Base-by-base conservation (phyloP, 768 basidiomycete genomes). In the Collybia sordida region DNA sequence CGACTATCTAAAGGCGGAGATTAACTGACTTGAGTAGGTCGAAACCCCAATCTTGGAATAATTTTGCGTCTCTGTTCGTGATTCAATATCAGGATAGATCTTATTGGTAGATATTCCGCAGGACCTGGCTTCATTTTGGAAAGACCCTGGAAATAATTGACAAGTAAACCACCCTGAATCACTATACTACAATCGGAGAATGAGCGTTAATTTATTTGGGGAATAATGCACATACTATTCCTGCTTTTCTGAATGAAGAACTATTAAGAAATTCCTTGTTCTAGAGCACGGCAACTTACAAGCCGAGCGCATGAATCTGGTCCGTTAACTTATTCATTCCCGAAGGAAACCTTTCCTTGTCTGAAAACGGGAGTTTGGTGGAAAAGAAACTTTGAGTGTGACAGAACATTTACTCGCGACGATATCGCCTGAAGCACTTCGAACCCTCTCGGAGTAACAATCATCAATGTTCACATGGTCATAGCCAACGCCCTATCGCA, bases 81-180 rank as follows among this genome's bases (percentile, higher is more conserved):
- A 11, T 14, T 31, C 3, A 31, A 11, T 31, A 12, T 31, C 31
- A 31, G 31, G 9, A 11, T 14, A 12, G 31, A 14, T 14, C 14
- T 6, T 6, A 3, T 31, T 31, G 31, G 31, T 12, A n/a, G 31
- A 6, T 6, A 31, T 31, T 31, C 31, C 39, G 11, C 23, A 23
- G 22, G 15, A 47, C 45, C 45, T 37, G 11, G 36, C 45, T 38
- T 86, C 85, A 51, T 85, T 81, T 58, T 71, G 66, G 65, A 73
- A 85, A 1, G 83, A 85, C 17, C 83, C 85, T 38, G 85, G 85
- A 58, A 82, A 86, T 6, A 80, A 67, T 11, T 75, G 77, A 50
- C 85, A 86, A n/a, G 85, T 86, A 55, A 74, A 80, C 83, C 82
- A 85, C 17, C 85, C 85, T 3, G 83, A 72, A 51, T 83, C 82